Evolutionary conservation across 148 eudicot species (phyloP), one percentile per base, ranked within the genome.

Genomic region (Chenopodium berlandieri): DNA sequence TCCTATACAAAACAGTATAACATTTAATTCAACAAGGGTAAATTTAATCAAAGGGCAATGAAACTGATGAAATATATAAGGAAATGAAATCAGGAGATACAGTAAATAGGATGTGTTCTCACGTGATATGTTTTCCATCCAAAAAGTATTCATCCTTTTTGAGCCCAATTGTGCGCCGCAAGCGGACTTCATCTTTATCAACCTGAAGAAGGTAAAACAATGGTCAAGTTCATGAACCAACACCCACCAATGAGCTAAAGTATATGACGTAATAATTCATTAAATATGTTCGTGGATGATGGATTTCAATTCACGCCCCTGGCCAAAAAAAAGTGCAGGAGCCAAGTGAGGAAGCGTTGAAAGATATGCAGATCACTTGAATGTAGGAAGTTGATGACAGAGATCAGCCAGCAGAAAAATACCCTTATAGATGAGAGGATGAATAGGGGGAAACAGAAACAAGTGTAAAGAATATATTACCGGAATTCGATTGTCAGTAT

Each of bases 81-180:
- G 64, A 75, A 48, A 17, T 40, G 7, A 37, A 82, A 23, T 58
- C 71, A 44, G 64, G 70, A 73, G 75, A 47, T 47, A 37, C 3
- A 78, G 34, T 63, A 81, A n/a, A 64, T 23, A 20, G 32, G 34
- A 77, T 34, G 76, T 73, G 63, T 70, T 78, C 98, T 83, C 87
- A 97, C 98, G 97, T 94, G 79, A 94, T 92, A 85, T 94, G 99
- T 86, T 97, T 97, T 71, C 99, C 99, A 87, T 94, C 99, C 91
- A 96, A 86, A 87, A 92, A 94, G 75, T 96, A 96, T 85, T 96
- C 99, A 82, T 94, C 99, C 82, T 96, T 94, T 80, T 94, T 96
- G 9, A 90, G 90, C 84, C 98, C 98, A 82, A 97, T 88, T 3
- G 98, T 94, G 84, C 99, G 88, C 81, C 99, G 88, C 88, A 97